These are phyloP conservation scores for Huntiella omanensis DNA, from an alignment of 2,329 filamentous ascomycete species.

Conservation along the genomic window DNA sequence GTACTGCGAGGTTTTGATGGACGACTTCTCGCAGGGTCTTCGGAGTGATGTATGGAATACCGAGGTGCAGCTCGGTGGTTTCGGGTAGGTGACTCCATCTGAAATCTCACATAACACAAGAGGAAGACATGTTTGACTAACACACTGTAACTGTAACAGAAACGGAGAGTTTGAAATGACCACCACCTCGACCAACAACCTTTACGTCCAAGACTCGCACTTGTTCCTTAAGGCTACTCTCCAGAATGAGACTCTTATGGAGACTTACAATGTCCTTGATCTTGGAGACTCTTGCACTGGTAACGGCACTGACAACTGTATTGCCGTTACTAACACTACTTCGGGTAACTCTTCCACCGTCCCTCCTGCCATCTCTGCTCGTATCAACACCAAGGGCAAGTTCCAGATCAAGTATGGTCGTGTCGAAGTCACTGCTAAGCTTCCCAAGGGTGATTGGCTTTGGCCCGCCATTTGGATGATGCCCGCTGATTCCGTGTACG, in stretches of 20 bases:
- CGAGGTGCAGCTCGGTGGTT: conserved; percentile 58
- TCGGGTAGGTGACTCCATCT: conserved; percentile 36
- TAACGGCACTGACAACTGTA: conserved; percentile 33
- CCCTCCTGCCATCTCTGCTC: conserved; percentile 58
- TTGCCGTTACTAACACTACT: conserved; percentile 55
- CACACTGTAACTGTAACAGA: conserved; percentile 20
- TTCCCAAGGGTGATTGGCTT: conserved; percentile 67
- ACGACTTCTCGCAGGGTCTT: conserved; percentile 42
- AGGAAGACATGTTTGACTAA: neutral
- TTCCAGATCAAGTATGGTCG: conserved; percentile 62
- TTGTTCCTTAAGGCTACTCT: conserved; percentile 63
- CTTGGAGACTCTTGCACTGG: conserved; percentile 55
- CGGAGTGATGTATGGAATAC: conserved; percentile 49
- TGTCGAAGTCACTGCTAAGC: conserved; percentile 58
- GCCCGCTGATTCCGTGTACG: conserved; percentile 53
- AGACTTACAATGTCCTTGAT: conserved; percentile 48
- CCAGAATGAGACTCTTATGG: conserved; percentile 47
- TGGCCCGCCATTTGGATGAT: conserved; percentile 92
- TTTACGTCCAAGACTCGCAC: conserved; percentile 49
- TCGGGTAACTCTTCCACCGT: conserved; percentile 52
- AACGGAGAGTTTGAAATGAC: conserved; percentile 71
- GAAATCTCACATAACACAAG: neutral
- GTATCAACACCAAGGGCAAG: conserved; percentile 55
- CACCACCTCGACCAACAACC: conserved; percentile 52
- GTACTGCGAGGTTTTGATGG: conserved; percentile 49